phyloP scores from a whole-genome alignment of 2,329 filamentous ascomycete species.

The Fusarium chaquense region DNA sequence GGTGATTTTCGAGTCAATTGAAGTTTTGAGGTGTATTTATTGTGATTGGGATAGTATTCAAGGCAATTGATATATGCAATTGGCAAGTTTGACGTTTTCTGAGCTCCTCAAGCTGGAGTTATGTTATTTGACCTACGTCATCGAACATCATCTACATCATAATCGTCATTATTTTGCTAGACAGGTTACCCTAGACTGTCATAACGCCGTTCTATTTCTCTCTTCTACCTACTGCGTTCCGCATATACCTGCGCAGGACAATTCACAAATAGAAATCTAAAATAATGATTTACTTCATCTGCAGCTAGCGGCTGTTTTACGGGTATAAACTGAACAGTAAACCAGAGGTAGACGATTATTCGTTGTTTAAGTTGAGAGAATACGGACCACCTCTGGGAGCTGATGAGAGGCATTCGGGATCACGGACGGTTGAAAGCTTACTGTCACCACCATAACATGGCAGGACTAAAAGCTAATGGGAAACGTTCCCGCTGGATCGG shows the following conservation, averaged over 20 bases:
- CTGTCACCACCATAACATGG: too few relatives aligned
- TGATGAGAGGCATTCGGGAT: not conserved
- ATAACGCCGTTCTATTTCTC: not conserved
- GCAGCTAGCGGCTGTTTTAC: not conserved
- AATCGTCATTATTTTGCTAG: conserved; percentile 29
- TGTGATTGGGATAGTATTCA: not conserved
- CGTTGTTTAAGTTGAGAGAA: not conserved
- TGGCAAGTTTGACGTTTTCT: not conserved
- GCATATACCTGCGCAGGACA: not conserved
- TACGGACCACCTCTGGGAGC: not conserved
- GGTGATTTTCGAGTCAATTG: not conserved
- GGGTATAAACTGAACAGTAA: not conserved
- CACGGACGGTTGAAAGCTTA: not conserved
- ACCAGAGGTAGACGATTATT: not conserved
- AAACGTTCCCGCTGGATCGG: too few relatives aligned
- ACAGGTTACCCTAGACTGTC: conserved; percentile 9
- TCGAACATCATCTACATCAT: conserved; percentile 32
- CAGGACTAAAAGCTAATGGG: not conserved
- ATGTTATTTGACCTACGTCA: conserved; percentile 31
- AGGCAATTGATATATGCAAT: conserved; percentile 20
- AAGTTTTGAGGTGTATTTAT: not conserved
- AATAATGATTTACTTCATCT: too few relatives aligned
- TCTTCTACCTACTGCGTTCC: not conserved
- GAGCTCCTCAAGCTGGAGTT: conserved; percentile 4
- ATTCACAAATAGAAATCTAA: not conserved